These are phyloP conservation scores for Domatiomyces globalis DNA, from an alignment of 2,329 filamentous ascomycete genomes.

Conservation along the genomic window DNA sequence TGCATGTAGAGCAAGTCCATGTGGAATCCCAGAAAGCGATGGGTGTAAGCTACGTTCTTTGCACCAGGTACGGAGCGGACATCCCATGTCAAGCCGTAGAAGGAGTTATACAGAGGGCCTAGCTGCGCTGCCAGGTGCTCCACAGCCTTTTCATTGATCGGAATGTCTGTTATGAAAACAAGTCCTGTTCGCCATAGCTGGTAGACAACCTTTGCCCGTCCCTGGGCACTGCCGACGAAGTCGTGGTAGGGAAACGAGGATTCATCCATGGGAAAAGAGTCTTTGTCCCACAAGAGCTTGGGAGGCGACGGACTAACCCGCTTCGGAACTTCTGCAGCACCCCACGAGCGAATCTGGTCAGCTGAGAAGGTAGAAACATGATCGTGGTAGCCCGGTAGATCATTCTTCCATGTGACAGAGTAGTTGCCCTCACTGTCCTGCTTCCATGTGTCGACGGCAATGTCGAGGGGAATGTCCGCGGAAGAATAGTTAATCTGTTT, in stretches of 20 bases:
- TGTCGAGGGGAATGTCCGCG: slow-evolving; percentile 44
- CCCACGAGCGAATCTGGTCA: background rate
- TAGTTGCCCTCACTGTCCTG: slow-evolving; percentile 29
- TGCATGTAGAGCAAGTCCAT: slow-evolving; percentile 85
- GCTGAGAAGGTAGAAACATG: slow-evolving; percentile 6
- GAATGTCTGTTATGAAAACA: slow-evolving; percentile 62
- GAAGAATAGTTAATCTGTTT: slow-evolving; percentile 52
- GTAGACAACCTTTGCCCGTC: slow-evolving; percentile 47
- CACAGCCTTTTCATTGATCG: slow-evolving; percentile 51
- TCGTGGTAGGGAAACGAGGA: slow-evolving; percentile 51
- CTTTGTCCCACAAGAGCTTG: slow-evolving; percentile 24
- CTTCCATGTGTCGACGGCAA: slow-evolving; percentile 27
- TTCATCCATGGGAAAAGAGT: slow-evolving; percentile 30
- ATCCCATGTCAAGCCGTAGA: slow-evolving; percentile 86
- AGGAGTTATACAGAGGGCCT: slow-evolving; percentile 67
- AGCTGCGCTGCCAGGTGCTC: slow-evolving; percentile 56
- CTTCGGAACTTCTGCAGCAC: background rate
- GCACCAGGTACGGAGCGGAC: slow-evolving; percentile 68
- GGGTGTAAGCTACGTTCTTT: slow-evolving; percentile 87
- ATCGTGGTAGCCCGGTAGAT: slow-evolving; percentile 33
- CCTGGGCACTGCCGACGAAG: slow-evolving; percentile 49
- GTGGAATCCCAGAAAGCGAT: slow-evolving; percentile 67
- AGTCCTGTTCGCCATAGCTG: slow-evolving; percentile 56
- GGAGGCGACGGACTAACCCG: slow-evolving; percentile 1
- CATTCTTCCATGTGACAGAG: slow-evolving; percentile 47